Conservation (phyloP, 2,329 filamentous ascomycete species). For the Ceratocystis colombiana region DNA sequence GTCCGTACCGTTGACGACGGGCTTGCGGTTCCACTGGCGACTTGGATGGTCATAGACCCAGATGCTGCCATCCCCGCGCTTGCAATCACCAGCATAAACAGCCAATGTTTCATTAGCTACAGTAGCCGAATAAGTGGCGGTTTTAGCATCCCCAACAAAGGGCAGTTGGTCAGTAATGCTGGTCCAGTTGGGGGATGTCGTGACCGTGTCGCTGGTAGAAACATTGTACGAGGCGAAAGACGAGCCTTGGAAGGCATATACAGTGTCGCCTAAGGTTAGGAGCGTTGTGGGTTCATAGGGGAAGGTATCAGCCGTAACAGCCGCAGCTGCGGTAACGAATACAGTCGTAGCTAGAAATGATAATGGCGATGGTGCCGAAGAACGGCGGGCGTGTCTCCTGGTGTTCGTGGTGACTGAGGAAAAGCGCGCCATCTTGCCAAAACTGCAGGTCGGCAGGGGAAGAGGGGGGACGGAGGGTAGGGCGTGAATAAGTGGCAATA, state of each 20-base stretch:
- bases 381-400: background rate
- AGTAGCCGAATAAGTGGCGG: slow-evolving; percentile 55
- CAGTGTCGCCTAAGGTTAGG: slow-evolving; percentile 35
- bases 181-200: slow-evolving; percentile 39
- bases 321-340: slow-evolving; percentile 7
- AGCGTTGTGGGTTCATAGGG: slow-evolving; percentile 24
- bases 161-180: slow-evolving; percentile 49
- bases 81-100: slow-evolving; percentile 66
- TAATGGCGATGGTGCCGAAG: slow-evolving; percentile 1
- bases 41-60: slow-evolving; percentile 55
- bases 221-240: slow-evolving; percentile 49
- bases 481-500: background rate
- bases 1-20: slow-evolving; percentile 25
- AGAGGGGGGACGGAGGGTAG: background rate
- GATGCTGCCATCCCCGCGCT: slow-evolving; percentile 44
- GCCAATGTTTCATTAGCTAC: slow-evolving; percentile 57
- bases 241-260: slow-evolving; percentile 53
- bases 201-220: slow-evolving; percentile 42
- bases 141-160: slow-evolving; percentile 46
- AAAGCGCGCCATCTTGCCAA: slow-evolving; percentile 14
- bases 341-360: slow-evolving; percentile 4
- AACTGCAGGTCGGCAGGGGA: background rate
- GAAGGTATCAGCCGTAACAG: slow-evolving; percentile 15
- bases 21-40: slow-evolving; percentile 28
- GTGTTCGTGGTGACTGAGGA: background rate